These are phyloP conservation scores for Corallochytrium limacisporum DNA, from an alignment of 78 protist species.

Conservation along the genomic window DNA sequence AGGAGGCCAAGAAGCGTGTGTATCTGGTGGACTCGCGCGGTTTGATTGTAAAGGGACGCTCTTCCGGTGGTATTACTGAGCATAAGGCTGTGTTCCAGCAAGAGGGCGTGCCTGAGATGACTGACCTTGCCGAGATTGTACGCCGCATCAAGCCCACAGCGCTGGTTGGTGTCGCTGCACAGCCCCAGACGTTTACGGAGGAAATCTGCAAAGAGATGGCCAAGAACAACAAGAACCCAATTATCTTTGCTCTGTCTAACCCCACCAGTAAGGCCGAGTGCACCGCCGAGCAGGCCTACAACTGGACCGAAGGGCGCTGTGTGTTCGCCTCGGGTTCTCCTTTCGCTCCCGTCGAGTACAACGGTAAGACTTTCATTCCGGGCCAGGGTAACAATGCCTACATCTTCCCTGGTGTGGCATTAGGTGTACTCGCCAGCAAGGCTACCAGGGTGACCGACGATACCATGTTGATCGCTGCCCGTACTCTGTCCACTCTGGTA, in stretches of 20 bases:
- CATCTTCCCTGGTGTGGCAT: constrained; percentile 90
- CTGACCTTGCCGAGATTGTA: neutral
- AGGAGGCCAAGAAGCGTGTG: constrained; percentile 39
- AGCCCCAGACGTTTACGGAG: constrained; percentile 2
- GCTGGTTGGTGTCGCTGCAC: neutral
- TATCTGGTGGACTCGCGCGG: constrained; percentile 47
- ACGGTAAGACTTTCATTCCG: constrained; percentile 32
- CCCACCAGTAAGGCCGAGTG: constrained; percentile 81
- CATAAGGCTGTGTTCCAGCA: too few relatives aligned
- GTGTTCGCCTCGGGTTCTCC: constrained; percentile 87
- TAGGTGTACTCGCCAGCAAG: constrained; percentile 42
- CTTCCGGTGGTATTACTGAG: too few relatives aligned
- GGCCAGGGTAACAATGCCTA: constrained; percentile 57
- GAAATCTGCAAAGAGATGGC: constrained; percentile 3
- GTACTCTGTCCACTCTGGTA: constrained; percentile 43
- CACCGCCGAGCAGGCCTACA: constrained; percentile 72
- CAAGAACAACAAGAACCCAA: constrained; percentile 51
- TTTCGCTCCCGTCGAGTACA: constrained; percentile 41
- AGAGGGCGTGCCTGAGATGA: too few relatives aligned
- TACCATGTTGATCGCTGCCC: constrained; percentile 57
- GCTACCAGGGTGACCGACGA: constrained; percentile 53
- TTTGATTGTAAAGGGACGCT: too few relatives aligned
- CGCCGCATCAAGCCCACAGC: neutral
- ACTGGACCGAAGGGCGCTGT: constrained; percentile 53
- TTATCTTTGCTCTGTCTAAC: constrained; percentile 76